Base-by-base conservation (phyloP, 73 alveolate genomes). In the Paramecium tetraurelia region DNA sequence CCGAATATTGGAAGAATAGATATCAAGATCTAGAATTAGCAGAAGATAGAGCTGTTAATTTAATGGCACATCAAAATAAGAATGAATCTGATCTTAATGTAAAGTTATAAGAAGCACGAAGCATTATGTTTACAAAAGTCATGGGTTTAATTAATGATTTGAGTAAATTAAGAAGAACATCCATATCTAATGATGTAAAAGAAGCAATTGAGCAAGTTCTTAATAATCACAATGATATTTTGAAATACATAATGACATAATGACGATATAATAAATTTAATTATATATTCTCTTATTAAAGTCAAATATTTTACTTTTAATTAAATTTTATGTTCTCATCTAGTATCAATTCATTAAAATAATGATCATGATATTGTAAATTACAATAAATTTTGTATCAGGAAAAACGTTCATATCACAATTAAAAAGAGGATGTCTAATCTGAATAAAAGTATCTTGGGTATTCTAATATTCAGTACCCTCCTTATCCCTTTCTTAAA, bases 1-100 rank as follows among this genome's bases (percentile, higher is more conserved):
- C 90, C 21, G 90, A 80, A 20, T 80, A 80, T 48, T 80, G 90
- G 90, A 80, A 41, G 48, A 41, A 80, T 22, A 80, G 90, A 80
- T 80, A 80, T 48, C 22, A 80, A 48, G 90, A 80, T 80, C 43
- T 80, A 48, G 90, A 80, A 46, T 80, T 80, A 80, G 70, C 70
- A 24, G 70, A 48, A 44, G 90, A 80, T 18, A 80, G 90, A 24
- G 57, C 70, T 24, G 46, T 48, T n/a, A 80, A 80, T 44, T 48
- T 80, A 48, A 41, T 80, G 72, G 70, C 90, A n/a, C 90, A 80
- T 48, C 48, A 80, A 7, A 80, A 41, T 44, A 27, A 22, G 20
- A 41, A 80, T 80, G 90, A 80, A 80, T 18, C 43, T 48, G 90
- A 80, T 43, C 46, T 21, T 10, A 48, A 20, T 44, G 57, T 31